phyloP scores from a whole-genome alignment of 2,329 filamentous ascomycete genomes.

The Sporothrix euskadiensis region DNA sequence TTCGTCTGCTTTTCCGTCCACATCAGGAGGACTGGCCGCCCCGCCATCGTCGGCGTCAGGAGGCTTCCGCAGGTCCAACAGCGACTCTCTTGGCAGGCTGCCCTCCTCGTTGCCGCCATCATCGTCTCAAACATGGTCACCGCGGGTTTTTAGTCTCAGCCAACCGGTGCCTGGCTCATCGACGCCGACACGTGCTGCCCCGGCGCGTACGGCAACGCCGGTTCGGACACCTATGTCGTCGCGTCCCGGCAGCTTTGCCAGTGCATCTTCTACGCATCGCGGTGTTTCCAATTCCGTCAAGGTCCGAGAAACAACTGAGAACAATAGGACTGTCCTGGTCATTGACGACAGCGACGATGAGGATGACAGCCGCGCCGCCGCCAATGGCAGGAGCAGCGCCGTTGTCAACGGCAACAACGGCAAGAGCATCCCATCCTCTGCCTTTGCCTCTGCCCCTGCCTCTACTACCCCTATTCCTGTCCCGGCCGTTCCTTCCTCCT shows the following conservation, averaged over 20 bases:
- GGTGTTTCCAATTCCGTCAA: not conserved
- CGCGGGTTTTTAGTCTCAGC: not conserved
- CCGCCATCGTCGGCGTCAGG: not conserved
- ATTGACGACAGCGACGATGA: conserved; percentile 30
- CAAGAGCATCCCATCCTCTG: not conserved
- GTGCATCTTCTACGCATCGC: not conserved
- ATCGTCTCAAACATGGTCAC: not conserved
- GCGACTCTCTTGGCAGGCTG: not conserved
- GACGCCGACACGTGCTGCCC: not conserved
- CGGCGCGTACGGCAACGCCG: not conserved
- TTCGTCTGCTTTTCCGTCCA: not conserved
- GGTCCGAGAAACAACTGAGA: conserved; percentile 6
- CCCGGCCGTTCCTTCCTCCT: not conserved
- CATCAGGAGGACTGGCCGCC: not conserved
- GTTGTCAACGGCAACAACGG: not conserved
- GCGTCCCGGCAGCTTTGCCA: not conserved
- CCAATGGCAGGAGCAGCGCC: not conserved
- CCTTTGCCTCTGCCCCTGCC: too few species aligned
- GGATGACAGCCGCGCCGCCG: not conserved
- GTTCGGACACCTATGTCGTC: not conserved
- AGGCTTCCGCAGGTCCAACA: not conserved
- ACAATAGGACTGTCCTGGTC: conserved; percentile 18
- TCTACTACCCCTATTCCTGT: not conserved
- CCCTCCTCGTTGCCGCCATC: not conserved
- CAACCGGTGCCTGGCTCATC: not conserved